These are phyloP conservation scores for Agastache rugosa DNA, from an alignment of 257 asterid species.

Conservation along the genomic window DNA sequence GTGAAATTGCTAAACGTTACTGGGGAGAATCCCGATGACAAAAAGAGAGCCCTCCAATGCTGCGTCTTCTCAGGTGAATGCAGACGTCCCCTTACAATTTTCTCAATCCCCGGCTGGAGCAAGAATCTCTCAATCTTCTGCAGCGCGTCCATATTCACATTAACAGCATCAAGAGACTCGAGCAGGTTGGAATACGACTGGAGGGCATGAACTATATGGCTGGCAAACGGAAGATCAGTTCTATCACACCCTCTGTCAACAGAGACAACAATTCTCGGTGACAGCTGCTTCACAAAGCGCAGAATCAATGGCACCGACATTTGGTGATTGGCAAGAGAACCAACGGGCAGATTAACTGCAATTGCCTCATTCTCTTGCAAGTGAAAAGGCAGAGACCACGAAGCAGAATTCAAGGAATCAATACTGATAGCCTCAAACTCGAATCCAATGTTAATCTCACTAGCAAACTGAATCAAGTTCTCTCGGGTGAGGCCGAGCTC, in stretches of 20 bases:
- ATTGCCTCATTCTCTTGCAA: conserved; percentile 60
- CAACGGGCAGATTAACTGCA: conserved; percentile 82
- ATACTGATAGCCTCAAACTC: conserved; percentile 71
- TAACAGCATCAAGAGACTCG: conserved; percentile 88
- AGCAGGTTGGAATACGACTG: conserved; percentile 77
- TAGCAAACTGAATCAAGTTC: conserved; percentile 77
- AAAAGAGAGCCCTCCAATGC: conserved; percentile 84
- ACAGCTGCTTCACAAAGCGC: conserved; percentile 73
- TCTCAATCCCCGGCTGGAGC: conserved; percentile 80
- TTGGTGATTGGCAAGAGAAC: conserved; percentile 60
- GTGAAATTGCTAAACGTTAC: conserved; percentile 77
- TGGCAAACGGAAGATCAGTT: conserved; percentile 88
- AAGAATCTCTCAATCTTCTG: conserved; percentile 91
- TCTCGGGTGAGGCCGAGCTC: conserved; percentile 82
- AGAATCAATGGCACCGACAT: conserved; percentile 66
- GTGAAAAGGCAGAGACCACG: conserved; percentile 66
- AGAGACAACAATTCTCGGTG: conserved; percentile 87
- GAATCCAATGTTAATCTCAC: conserved; percentile 64
- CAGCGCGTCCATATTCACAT: conserved; percentile 71
- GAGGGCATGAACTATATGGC: conserved; percentile 77
- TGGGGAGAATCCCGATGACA: conserved; percentile 83
- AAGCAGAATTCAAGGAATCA: conserved; percentile 65
- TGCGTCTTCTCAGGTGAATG: conserved; percentile 76
- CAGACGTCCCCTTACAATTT: conserved; percentile 57
- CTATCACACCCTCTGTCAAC: conserved; percentile 89